A percentile compares a stretch with the other conserved stretches of the same genome.
These are phyloP conservation scores for Austroboletus olivaceoglutinosus DNA, from an alignment of 1,284 basidiomycete species.

Conservation along the genomic window DNA sequence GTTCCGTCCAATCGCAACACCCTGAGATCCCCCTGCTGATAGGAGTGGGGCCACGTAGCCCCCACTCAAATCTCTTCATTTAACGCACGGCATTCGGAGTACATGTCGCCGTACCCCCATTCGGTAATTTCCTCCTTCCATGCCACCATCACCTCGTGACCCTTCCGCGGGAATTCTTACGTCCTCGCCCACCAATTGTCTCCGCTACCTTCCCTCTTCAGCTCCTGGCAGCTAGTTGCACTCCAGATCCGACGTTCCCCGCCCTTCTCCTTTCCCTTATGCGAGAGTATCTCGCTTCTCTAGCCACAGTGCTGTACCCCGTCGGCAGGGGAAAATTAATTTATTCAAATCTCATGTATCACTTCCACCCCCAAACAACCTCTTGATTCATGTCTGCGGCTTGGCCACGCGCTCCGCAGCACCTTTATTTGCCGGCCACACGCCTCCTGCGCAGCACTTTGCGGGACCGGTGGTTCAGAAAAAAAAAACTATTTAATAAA, in stretches of 20 bases:
- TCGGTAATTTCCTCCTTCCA: background rate
- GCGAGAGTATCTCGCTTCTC: too few relatives aligned
- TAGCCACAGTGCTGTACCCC: too few relatives aligned
- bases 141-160: conserved; percentile 1
- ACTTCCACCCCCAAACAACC: background rate
- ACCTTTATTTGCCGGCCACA: conserved; percentile 11
- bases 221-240: background rate
- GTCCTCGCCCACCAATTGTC: conserved; percentile 4
- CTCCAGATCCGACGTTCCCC: background rate
- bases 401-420: conserved; percentile 14
- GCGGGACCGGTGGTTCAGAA: conserved; percentile 20
- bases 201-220: background rate
- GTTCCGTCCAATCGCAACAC: too few relatives aligned
- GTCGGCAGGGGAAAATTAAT: too few relatives aligned
- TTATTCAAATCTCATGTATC: too few relatives aligned
- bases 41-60: conserved; percentile 24
- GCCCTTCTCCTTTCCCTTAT: too few relatives aligned
- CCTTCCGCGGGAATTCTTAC: background rate
- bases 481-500: conserved; percentile 4
- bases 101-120: background rate
- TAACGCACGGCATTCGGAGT: background rate
- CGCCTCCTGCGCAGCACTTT: conserved; percentile 7
- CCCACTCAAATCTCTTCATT: conserved; percentile 2
- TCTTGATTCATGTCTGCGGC: conserved; percentile 15
- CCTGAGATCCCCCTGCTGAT: conserved; percentile 17